A percentile compares a stretch with the other conserved stretches of the same genome.
These are phyloP conservation scores for Prinsepia uniflora DNA, from an alignment of 306 rosid genomes.

Conservation along the genomic window DNA sequence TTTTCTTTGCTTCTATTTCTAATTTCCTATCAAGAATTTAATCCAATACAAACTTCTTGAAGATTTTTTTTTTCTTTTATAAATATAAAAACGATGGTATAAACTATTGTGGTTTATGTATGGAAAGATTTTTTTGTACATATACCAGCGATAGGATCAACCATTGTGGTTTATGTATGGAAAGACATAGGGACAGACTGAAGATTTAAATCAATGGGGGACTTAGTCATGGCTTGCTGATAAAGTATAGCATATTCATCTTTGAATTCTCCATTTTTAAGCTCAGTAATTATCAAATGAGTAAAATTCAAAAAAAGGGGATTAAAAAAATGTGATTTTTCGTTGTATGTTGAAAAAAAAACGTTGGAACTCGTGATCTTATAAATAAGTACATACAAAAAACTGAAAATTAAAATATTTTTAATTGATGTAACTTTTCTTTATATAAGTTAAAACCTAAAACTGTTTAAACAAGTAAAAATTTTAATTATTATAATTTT, in stretches of 20 bases:
- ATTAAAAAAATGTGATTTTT: not conserved
- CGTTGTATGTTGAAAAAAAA: not conserved
- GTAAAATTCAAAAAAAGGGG: not conserved
- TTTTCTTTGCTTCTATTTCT: not conserved
- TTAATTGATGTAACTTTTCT: not conserved
- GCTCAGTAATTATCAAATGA: not conserved
- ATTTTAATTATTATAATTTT: not conserved
- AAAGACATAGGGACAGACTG: no score
- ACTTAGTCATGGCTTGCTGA: not conserved
- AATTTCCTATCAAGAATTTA: not conserved
- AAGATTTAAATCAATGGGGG: not conserved
- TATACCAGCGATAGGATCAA: no score
- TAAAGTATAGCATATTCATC: not conserved
- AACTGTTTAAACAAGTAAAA: not conserved
- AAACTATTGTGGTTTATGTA: no score
- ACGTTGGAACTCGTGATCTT: not conserved
- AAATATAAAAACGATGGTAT: no score
- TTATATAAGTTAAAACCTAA: not conserved
- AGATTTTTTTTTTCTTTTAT: no score
- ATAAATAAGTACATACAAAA: not conserved
- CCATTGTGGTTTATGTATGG: no score
- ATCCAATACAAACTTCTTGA: not conserved
- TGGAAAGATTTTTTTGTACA: no score
- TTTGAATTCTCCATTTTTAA: not conserved
- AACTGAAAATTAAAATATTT: not conserved